These are phyloP conservation scores for Pythium oligandrum DNA, from an alignment of 352 stramenopile genomes.

Conservation along the genomic window DNA sequence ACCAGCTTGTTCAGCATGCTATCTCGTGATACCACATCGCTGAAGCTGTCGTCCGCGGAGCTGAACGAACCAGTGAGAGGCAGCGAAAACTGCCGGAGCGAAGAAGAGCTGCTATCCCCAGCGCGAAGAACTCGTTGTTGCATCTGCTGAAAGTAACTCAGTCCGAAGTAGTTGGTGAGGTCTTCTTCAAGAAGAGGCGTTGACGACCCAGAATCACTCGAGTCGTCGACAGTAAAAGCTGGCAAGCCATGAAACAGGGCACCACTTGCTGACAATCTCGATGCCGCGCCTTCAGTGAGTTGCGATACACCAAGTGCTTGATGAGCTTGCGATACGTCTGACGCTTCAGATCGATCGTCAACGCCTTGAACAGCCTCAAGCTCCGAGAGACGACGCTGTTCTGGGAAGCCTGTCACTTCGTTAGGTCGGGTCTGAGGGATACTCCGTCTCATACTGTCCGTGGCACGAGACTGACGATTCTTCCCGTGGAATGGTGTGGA, in stretches of 20 bases:
- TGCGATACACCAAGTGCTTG: too few species aligned
- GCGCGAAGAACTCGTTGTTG: slow-evolving; percentile 3
- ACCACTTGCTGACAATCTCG: too few species aligned
- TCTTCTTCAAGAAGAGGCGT: background rate
- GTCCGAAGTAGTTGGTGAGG: background rate
- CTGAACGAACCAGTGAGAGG: slow-evolving; percentile 55
- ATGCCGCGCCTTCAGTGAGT: too few species aligned
- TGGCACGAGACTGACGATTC: too few species aligned
- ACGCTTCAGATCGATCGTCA: too few species aligned
- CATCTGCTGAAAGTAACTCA: slow-evolving; percentile 21
- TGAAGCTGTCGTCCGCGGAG: slow-evolving; percentile 51
- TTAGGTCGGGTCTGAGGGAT: too few species aligned
- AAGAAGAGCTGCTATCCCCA: slow-evolving; percentile 16
- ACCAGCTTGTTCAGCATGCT: slow-evolving; percentile 58
- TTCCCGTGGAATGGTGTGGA: too few species aligned
- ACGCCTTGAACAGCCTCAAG: too few species aligned
- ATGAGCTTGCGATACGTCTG: too few species aligned
- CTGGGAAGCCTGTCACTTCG: too few species aligned
- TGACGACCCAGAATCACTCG: slow-evolving; percentile 6
- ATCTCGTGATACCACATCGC: slow-evolving; percentile 18
- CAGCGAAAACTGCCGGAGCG: slow-evolving; percentile 45
- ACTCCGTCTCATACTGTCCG: too few species aligned
- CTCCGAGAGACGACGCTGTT: too few species aligned
- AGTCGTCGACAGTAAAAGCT: slow-evolving; percentile 1
- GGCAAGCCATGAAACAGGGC: background rate